Evolutionary conservation across 495 filamentous ascomycete species (phyloP).

Genomic region (Lasiosphaeria hispida): DNA sequence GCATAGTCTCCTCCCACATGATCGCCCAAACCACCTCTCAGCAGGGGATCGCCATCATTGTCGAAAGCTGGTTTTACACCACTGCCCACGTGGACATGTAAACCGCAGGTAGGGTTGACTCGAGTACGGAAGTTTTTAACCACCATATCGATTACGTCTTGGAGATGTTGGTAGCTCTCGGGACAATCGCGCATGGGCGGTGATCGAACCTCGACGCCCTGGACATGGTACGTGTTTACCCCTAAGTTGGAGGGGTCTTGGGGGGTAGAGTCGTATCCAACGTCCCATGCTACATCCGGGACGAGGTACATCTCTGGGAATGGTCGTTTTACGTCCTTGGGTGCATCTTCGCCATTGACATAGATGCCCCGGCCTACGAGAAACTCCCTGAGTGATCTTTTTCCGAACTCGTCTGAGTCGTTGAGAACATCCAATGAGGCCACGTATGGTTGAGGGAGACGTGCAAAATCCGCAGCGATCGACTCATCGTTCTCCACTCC

Average conservation of each 20-base stretch:
- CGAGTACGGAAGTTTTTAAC: not conserved
- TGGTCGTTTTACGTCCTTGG: not conserved
- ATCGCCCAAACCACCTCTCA: too few relatives aligned
- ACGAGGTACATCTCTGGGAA: not conserved
- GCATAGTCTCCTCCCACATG: too few relatives aligned
- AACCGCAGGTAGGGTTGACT: not conserved
- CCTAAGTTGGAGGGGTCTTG: not conserved
- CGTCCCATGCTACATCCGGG: not conserved
- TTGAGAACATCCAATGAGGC: too few relatives aligned
- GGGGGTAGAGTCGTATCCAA: not conserved
- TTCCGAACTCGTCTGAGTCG: not conserved
- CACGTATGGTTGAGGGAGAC: not conserved
- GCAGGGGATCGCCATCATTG: not conserved
- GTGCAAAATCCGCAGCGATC: not conserved
- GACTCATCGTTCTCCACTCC: not conserved
- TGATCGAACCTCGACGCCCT: not conserved
- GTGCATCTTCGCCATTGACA: not conserved
- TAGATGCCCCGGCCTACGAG: not conserved
- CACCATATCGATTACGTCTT: not conserved
- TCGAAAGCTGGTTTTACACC: not conserved
- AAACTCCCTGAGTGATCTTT: not conserved
- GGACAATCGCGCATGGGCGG: not conserved
- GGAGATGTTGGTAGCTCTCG: not conserved
- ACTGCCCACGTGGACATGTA: slow-evolving; percentile 1
- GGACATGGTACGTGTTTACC: not conserved